Evolutionary conservation across 495 filamentous ascomycete genomes (phyloP).

Genomic region (Terfezia boudieri): DNA sequence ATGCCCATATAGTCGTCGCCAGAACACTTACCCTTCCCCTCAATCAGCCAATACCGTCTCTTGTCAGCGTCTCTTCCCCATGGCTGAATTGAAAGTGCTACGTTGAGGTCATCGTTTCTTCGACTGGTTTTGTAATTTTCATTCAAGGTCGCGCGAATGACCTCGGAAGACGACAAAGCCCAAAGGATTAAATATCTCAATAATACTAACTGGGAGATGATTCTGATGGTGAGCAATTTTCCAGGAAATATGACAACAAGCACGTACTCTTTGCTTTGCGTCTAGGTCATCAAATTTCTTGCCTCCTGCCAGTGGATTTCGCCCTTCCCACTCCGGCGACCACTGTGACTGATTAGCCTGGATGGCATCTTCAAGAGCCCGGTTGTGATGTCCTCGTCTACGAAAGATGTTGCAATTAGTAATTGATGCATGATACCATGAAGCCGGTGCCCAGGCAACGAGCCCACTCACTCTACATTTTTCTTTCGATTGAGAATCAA

Average conservation of each 20-base stretch:
- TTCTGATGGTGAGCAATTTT: background rate
- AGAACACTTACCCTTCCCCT: slow-evolving; percentile 30
- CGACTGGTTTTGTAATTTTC: slow-evolving; percentile 76
- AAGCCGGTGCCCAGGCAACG: background rate
- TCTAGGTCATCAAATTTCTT: slow-evolving; percentile 58
- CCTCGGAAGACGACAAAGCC: slow-evolving; percentile 77
- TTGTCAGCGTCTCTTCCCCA: slow-evolving; percentile 87
- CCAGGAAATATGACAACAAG: background rate
- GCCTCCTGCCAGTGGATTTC: slow-evolving; percentile 62
- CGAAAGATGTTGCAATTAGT: no score
- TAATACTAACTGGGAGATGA: slow-evolving; percentile 40
- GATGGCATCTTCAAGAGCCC: slow-evolving; percentile 84
- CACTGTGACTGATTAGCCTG: slow-evolving; percentile 69
- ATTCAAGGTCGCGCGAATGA: slow-evolving; percentile 54
- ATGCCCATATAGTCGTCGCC: no score
- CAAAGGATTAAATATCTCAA: slow-evolving; percentile 67
- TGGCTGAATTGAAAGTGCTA: slow-evolving; percentile 76
- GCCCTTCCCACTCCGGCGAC: slow-evolving; percentile 65
- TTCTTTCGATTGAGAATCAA: slow-evolving; percentile 91
- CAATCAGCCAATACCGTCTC: slow-evolving; percentile 78
- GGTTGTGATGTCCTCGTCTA: slow-evolving; percentile 54
- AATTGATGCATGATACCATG: background rate
- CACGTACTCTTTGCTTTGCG: slow-evolving; percentile 55
- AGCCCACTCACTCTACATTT: slow-evolving; percentile 70
- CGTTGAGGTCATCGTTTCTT: slow-evolving; percentile 80